Base-by-base conservation (phyloP, 2,329 filamentous ascomycete genomes). In the Chaetomium globosum region DNA sequence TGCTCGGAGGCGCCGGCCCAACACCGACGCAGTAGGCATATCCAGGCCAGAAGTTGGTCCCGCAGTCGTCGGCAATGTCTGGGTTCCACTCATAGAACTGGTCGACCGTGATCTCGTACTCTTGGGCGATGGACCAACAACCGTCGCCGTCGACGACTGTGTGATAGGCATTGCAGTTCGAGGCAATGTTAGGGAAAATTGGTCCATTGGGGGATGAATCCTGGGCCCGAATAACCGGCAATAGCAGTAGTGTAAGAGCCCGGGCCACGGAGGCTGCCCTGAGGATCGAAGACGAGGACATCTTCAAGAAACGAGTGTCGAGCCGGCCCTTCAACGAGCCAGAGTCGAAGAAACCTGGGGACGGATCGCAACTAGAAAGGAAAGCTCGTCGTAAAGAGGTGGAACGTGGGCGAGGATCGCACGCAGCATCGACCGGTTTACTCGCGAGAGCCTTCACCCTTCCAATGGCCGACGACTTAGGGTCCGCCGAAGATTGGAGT, bases 21-120 rank as follows among this genome's bases (percentile, higher is more conserved):
- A 53, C 59, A 21, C 59, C 59, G 26, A 46, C 59, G 49, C 49
- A 54, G 10, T 46, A 54, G 4, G 58, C 58, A 21, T 52, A 43
- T 2, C 31, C 33, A 23, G 48, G 30, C 58, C 58, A 59, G 57
- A 59, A 59, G 46, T 51, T 51, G 57, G 43, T 51, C 13, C 43
- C 57, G 7, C 39, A 43, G 19, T 43, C 39, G 16, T 43, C 39
- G 39, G 39, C 39, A 16, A 43, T 43, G 16, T 43, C 39, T 43
- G 39, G 39, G 16, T 43, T 43, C 39, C 39, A 43, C 16, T 43
- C 39, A 43, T 43, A 43, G 39, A 43, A 43, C 6, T 43, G 39
- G 2, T 43, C 39, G 16, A 43, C 3, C 16, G 39, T 43, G 39
- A 43, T 43, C 4, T 43, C 16, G 39, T 43, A 43, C 16, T 16